Base-by-base conservation (phyloP, 257 asterid species). In the Solanum paucissectum region DNA sequence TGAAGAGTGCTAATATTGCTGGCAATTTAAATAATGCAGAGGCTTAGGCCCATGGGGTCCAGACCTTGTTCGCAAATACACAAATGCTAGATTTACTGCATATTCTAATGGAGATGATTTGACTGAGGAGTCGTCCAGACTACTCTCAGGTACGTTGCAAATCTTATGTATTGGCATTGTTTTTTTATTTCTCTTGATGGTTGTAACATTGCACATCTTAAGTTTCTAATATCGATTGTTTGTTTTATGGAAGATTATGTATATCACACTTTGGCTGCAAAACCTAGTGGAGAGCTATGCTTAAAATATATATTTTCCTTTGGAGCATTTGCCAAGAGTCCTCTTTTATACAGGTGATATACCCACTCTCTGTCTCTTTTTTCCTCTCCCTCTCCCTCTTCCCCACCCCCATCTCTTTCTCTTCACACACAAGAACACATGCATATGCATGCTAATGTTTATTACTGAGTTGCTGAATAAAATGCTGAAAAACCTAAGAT, bases 41-140 rank as follows among this genome's bases (percentile, higher is more conserved):
- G 96, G 98, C 87, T 88, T 95, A 88, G 98, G 98, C 42, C 98
- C 98, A 85, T 95, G 94, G 95, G 98, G 98, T 79, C 98, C 98
- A 7, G 72, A 89, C 89, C 52, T 95, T 85, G 98, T 95, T 76
- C 94, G 93, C 88, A 92, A 49, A 89, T 95, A 95, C 90, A 95
- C 98, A 0, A 91, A 93, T 91, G 92, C 95, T 89, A 93, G 98
- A 88, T 95, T 95, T 91, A 93, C 93, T 71, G 72, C 95, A 62
- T 90, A 91, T 86, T 87, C 95, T 36, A 83, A 87, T 46, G 98
- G 95, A 90, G 69, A 87, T 52, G 87, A 75, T 84, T 89, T 95
- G 91, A 90, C 87, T 23, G 95, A 92, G 76, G 95, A 94, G 62
- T 98, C 93, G 87, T 93, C 98, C 68, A 88, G 75, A 44, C 91